phyloP scores from a whole-genome alignment of 2,329 filamentous ascomycete species.

The Hypoxylon sp. region DNA sequence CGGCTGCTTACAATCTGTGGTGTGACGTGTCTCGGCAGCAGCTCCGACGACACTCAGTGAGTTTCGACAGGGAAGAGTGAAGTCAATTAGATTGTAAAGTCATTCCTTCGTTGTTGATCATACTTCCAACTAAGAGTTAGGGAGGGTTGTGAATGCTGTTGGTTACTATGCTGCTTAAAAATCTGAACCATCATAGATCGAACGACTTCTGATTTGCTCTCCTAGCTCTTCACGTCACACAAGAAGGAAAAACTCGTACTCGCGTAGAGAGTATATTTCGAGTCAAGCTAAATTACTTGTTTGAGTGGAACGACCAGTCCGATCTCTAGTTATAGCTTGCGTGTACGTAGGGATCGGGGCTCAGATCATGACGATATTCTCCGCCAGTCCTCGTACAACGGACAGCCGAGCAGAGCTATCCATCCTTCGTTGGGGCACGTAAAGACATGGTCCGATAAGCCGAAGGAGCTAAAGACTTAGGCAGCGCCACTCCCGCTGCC shows the following conservation, averaged over 20 bases:
- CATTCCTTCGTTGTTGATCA: slow-evolving; percentile 4
- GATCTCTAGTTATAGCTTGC: not conserved
- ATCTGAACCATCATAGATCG: not conserved
- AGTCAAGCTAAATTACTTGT: not conserved
- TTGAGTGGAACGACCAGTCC: not conserved
- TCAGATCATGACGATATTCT: slow-evolving; percentile 3
- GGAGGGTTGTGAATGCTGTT: not conserved
- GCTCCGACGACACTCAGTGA: slow-evolving; percentile 6
- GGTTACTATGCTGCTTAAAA: not conserved
- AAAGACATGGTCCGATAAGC: not conserved
- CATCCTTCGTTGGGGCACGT: not conserved
- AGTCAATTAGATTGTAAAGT: not conserved
- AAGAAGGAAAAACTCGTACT: not conserved
- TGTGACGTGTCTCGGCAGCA: slow-evolving; percentile 27
- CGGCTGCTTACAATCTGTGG: not conserved
- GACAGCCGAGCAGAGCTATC: not conserved
- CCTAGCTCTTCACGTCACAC: not conserved
- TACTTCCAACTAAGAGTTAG: not conserved
- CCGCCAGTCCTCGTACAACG: not conserved
- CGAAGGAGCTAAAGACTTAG: not conserved
- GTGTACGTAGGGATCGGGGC: not conserved
- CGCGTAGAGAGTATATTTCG: not conserved
- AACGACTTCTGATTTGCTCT: not conserved
- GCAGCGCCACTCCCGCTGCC: slow-evolving; percentile 22
- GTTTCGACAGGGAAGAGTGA: not conserved